phyloP scores from a whole-genome alignment of 1,284 basidiomycete species.

The Mycosarcoma mackinlayi region DNA sequence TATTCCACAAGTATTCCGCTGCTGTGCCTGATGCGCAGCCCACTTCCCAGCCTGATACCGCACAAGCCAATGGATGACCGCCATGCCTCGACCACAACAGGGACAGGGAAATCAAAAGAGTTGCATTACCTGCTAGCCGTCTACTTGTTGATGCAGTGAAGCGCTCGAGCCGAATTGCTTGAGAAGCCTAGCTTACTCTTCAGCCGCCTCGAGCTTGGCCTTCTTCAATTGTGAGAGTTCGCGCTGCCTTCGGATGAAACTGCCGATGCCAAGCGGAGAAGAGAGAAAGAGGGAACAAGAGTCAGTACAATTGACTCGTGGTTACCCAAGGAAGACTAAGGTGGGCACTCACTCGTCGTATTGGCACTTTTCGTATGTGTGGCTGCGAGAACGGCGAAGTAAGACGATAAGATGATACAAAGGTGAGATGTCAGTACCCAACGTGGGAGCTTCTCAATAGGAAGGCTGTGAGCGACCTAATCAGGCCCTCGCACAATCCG shows the following conservation, averaged over 20 bases:
- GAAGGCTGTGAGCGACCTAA: too few relatives aligned
- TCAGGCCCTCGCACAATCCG: too few relatives aligned
- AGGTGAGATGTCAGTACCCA: constrained; percentile 7
- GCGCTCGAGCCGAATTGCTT: background rate
- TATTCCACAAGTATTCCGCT: too few relatives aligned
- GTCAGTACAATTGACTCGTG: background rate
- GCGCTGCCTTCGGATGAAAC: constrained; percentile 58
- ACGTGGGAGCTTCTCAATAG: background rate
- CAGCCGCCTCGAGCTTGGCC: constrained; percentile 28
- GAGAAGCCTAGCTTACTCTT: constrained; percentile 10
- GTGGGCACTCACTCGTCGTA: constrained; percentile 61
- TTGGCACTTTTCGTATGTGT: constrained; percentile 66
- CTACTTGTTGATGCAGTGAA: background rate
- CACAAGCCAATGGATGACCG: too few relatives aligned
- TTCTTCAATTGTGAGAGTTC: constrained; percentile 54
- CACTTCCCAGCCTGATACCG: too few relatives aligned
- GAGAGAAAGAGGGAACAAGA: background rate
- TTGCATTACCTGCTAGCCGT: background rate
- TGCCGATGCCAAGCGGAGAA: background rate
- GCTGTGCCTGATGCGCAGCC: too few relatives aligned
- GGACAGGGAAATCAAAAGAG: background rate
- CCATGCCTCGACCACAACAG: too few relatives aligned
- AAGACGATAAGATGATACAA: background rate
- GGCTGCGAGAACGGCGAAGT: constrained; percentile 23
- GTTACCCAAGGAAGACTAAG: too few relatives aligned